Conservation (phyloP, 2,329 filamentous ascomycete species). For the Thermothelomyces thermophilus region DNA sequence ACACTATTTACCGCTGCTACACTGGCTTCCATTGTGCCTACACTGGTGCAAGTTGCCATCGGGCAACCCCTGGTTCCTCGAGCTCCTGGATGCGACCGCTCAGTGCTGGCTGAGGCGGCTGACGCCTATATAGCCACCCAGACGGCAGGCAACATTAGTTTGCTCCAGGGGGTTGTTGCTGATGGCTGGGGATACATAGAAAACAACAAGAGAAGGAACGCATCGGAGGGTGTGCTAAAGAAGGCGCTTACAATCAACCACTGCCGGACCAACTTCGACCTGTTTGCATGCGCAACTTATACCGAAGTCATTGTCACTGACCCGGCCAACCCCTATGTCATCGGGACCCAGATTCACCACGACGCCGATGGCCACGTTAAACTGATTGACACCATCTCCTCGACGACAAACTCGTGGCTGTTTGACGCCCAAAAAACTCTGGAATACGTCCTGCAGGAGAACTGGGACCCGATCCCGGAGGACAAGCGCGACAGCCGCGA, state of each 20-base stretch:
- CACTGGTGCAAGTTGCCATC: background rate
- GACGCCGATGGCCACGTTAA: slow-evolving; percentile 17
- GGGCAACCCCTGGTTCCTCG: background rate
- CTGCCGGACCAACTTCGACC: slow-evolving; percentile 31
- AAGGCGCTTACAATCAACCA: slow-evolving; percentile 30
- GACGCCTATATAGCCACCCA: slow-evolving; percentile 24
- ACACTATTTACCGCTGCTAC: background rate
- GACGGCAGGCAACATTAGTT: slow-evolving; percentile 14
- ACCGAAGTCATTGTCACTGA: slow-evolving; percentile 35
- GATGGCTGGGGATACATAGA: slow-evolving; percentile 27
- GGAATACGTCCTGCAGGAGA: slow-evolving; percentile 27
- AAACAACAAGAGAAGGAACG: slow-evolving; percentile 27
- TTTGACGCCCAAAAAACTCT: slow-evolving; percentile 33
- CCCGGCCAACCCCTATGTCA: slow-evolving; percentile 31
- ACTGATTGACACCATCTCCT: slow-evolving; percentile 27
- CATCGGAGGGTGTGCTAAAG: slow-evolving; percentile 25
- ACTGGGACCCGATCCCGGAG: slow-evolving; percentile 29
- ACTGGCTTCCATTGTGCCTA: background rate
- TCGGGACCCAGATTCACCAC: slow-evolving; percentile 33
- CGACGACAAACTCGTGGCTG: slow-evolving; percentile 31
- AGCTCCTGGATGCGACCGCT: slow-evolving; percentile 14
- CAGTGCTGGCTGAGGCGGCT: slow-evolving; percentile 17
- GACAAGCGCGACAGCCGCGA: slow-evolving; percentile 26
- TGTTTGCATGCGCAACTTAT: slow-evolving; percentile 32
- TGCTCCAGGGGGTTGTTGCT: slow-evolving; percentile 11